These are phyloP conservation scores for Lepidium didymum DNA, from an alignment of 345 rosid species.

Conservation along the genomic window DNA sequence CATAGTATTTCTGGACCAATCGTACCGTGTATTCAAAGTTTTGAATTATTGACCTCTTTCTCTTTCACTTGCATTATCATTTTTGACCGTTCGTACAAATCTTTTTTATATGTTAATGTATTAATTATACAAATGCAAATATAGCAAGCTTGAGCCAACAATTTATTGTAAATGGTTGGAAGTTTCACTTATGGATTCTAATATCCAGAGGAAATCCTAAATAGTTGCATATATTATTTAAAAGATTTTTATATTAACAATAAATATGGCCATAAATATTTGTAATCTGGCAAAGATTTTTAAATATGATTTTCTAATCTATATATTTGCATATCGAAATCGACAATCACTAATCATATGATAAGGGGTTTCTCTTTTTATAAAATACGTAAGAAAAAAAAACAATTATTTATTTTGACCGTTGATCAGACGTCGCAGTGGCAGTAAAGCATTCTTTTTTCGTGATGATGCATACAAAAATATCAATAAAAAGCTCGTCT, in stretches of 20 bases:
- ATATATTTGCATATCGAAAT: background rate
- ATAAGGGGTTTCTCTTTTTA: background rate
- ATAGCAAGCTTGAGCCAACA: background rate
- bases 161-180: background rate
- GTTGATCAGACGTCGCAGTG: slow-evolving; percentile 31
- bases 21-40: background rate
- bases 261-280: background rate
- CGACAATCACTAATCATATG: background rate
- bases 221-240: background rate
- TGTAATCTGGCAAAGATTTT: background rate
- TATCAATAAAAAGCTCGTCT: background rate
- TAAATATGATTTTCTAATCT: background rate
- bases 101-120: background rate
- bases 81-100: background rate
- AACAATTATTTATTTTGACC: background rate
- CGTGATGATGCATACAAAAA: background rate
- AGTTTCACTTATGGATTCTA: background rate
- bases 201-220: background rate
- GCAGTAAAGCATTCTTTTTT: slow-evolving; percentile 22
- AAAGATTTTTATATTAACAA: background rate
- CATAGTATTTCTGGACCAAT: background rate
- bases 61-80: background rate
- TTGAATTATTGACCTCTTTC: background rate
- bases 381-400: background rate
- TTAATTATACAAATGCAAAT: background rate